A percentile compares a stretch with the other conserved stretches of the same genome.
phyloP scores from a whole-genome alignment of 192 early-diverging fungal species.

The Dissophora globulifera region DNA sequence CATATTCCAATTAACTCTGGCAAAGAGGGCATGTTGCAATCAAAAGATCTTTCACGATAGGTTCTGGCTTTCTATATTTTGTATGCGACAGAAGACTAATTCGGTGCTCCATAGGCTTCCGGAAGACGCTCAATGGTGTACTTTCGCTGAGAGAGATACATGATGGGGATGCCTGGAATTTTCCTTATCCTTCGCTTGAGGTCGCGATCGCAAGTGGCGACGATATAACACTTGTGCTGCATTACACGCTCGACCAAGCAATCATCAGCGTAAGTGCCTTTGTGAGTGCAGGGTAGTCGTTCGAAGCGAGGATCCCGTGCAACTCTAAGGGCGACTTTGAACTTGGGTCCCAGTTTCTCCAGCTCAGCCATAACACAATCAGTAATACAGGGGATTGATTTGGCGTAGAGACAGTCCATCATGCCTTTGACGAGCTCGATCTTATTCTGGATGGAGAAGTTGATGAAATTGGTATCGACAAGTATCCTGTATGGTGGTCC shows the following conservation, averaged over 20 bases:
- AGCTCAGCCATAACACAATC: constrained; percentile 99
- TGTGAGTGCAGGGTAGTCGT: constrained; percentile 94
- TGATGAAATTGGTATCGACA: constrained; percentile 99
- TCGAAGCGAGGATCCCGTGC: constrained; percentile 99
- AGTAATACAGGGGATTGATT: constrained; percentile 97
- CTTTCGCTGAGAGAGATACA: constrained; percentile 93
- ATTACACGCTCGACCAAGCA: constrained; percentile 92
- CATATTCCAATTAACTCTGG: too few species aligned
- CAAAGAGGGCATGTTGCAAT: too few species aligned
- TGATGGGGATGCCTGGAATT: constrained; percentile 97
- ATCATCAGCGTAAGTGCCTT: constrained; percentile 99
- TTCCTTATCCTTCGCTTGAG: constrained; percentile 95
- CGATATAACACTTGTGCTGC: constrained; percentile 97
- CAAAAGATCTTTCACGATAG: too few species aligned
- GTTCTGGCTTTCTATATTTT: too few species aligned
- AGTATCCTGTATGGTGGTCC: constrained; percentile 97
- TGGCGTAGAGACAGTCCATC: constrained; percentile 99
- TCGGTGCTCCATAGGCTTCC: constrained; percentile 68
- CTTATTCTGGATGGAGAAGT: constrained; percentile 99
- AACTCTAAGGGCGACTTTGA: constrained; percentile 91
- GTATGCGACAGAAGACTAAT: too few species aligned
- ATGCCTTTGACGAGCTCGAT: constrained; percentile 94
- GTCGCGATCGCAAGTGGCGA: constrained; percentile 98
- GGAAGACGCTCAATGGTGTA: constrained; percentile 95
- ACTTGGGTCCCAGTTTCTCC: constrained; percentile 97